phyloP scores from a whole-genome alignment of 1,284 basidiomycete species.

The Melanopsichium pennsylvanicum region DNA sequence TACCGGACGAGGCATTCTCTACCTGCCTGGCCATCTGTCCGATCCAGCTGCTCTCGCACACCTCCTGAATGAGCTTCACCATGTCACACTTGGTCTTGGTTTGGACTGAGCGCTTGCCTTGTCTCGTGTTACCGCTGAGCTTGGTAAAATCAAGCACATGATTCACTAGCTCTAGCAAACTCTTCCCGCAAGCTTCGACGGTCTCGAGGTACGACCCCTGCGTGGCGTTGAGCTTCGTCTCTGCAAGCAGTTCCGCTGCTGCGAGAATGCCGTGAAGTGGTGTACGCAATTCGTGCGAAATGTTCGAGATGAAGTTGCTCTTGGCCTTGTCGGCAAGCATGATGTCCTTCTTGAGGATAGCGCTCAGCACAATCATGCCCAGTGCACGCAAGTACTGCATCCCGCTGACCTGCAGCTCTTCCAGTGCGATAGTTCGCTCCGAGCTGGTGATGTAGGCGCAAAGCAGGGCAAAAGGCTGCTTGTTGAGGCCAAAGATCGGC shows the following conservation, averaged over 20 bases:
- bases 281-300: slow-evolving; percentile 80
- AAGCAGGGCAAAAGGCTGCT: slow-evolving; percentile 86
- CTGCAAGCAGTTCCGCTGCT: slow-evolving; percentile 84
- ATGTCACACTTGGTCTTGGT: slow-evolving; percentile 70
- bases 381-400: slow-evolving; percentile 85
- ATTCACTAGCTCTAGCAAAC: slow-evolving; percentile 76
- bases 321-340: slow-evolving; percentile 90
- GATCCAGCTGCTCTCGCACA: slow-evolving; percentile 93
- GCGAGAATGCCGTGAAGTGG: slow-evolving; percentile 75
- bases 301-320: slow-evolving; percentile 88
- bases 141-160: slow-evolving; percentile 97
- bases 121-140: slow-evolving; percentile 76
- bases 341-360: slow-evolving; percentile 90
- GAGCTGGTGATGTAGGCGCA: slow-evolving; percentile 83
- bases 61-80: slow-evolving; percentile 89
- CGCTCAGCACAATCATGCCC: slow-evolving; percentile 92
- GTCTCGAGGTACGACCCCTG: slow-evolving; percentile 89
- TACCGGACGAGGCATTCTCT: slow-evolving; percentile 69
- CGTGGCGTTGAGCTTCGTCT: slow-evolving; percentile 80
- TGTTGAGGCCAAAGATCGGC: slow-evolving; percentile 91
- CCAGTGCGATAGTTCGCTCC: slow-evolving; percentile 82
- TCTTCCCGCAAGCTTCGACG: slow-evolving; percentile 67
- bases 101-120: slow-evolving; percentile 22
- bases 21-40: slow-evolving; percentile 82
- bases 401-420: slow-evolving; percentile 75